Evolutionary conservation across 257 asterid species (phyloP), one percentile per base, ranked within the genome.

Genomic region (Jaltomata sinuosa): DNA sequence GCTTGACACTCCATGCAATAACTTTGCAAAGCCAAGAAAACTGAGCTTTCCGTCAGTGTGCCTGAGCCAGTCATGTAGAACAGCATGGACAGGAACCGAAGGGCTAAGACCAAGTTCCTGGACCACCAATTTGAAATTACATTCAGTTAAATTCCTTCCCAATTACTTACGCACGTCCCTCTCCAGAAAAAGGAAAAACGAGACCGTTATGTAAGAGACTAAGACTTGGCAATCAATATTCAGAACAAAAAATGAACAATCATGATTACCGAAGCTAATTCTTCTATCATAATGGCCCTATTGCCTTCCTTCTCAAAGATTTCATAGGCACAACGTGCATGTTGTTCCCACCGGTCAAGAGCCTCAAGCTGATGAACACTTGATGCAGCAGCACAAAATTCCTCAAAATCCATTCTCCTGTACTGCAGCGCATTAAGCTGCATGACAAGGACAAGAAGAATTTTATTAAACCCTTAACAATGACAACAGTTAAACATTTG

Each of bases 51-150:
- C 98, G 45, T 93, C 97, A 1, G 97, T 88, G 84, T 93, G 95
- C 47, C 98, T 89, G 57, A 95, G 87, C 98, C 98, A 95, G 86
- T 95, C 97, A 40, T 92, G 94, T 83, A 95, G 96, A 78, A 95
- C 98, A 53, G 97, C 94, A 61, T 95, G 97, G 83, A 95, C 93
- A 0, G 98, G 98, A 72, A 92, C 92, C 1, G 97, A 91, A 50
- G 98, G 93, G 83, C 98, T 84, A 5, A 95, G 93, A n/a, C 98
- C 97, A 80, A 95, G 98, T 90, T 95, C 98, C 98, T 94, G 92
- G 45, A 74, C 82, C 34, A 81, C 74, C 36, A 42, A 21, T 82
- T 79, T 38, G 40, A 86, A 67, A 79, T 29, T 1, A 59, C 22
- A 8, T 32, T 59, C 36, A 34, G 40, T 80, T 80, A 53, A 52